These are phyloP conservation scores for Wilhelminamyces savonicus DNA, from an alignment of 805 yeast genomes.

Conservation along the genomic window DNA sequence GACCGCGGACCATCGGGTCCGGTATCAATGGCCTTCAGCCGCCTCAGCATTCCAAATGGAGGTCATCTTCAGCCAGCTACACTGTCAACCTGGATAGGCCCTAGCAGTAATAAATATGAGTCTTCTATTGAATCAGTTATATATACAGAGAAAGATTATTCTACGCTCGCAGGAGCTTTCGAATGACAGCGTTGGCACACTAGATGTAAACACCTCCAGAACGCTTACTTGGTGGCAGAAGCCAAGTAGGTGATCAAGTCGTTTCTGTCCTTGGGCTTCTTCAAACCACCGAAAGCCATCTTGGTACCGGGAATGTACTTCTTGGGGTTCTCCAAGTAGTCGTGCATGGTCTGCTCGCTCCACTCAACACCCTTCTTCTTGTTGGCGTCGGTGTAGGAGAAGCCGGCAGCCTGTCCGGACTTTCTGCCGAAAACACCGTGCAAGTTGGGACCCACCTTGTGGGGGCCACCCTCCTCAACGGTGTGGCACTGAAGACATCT, in stretches of 20 bases:
- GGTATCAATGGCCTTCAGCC: no score
- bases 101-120: no score
- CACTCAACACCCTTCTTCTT: constrained; percentile 89
- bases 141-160: no score
- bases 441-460: constrained; percentile 99
- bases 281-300: constrained; percentile 99
- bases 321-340: constrained; percentile 99
- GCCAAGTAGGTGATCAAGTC: constrained; percentile 86
- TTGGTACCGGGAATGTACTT: constrained; percentile 99
- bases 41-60: no score
- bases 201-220: no score
- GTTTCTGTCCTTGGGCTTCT: constrained; percentile 98
- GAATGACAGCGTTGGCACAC: no score
- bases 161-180: no score
- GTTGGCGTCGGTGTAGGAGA: constrained; percentile 97
- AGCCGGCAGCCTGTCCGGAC: constrained; percentile 90
- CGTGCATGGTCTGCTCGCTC: constrained; percentile 83
- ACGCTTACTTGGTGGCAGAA: constrained; percentile 35
- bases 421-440: constrained; percentile 91
- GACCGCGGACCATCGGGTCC: no score
- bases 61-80: no score
- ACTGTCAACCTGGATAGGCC: no score
- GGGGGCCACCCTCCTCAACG: constrained; percentile 89
- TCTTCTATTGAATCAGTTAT: no score
- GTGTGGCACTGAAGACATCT: constrained; percentile 99